Conservation (phyloP, 192 early-diverging fungal genomes). For the Coemansia sp. region DNA sequence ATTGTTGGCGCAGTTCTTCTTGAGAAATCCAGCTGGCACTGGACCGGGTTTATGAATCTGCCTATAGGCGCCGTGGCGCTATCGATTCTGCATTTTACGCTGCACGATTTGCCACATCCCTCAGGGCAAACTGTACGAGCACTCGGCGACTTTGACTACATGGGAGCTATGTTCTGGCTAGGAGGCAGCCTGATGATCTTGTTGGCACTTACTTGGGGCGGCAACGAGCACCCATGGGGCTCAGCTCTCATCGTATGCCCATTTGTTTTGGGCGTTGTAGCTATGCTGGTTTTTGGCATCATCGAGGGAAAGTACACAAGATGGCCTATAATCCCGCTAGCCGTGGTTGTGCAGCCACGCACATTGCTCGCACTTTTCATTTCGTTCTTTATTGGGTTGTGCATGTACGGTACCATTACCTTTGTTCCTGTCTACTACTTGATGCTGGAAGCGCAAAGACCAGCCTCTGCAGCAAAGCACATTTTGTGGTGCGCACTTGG, state of each 20-base stretch:
- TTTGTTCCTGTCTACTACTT: constrained; percentile 51
- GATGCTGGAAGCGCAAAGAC: constrained; percentile 21
- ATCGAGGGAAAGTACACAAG: constrained; percentile 61
- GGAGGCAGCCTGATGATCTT: constrained; percentile 56
- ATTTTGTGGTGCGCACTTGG: constrained; percentile 44
- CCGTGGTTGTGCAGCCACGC: constrained; percentile 25
- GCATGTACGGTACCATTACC: constrained; percentile 51
- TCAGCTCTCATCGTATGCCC: constrained; percentile 50
- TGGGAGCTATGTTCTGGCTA: constrained; percentile 55
- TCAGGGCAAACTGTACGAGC: constrained; percentile 46
- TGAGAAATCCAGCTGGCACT: constrained; percentile 60
- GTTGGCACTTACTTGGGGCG: constrained; percentile 58
- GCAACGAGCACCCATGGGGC: constrained; percentile 59
- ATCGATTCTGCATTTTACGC: constrained; percentile 54
- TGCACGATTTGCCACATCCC: constrained; percentile 57
- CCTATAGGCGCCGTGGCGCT: constrained; percentile 60
- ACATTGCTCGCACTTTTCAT: constrained; percentile 25
- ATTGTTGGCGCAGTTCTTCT: constrained; percentile 68
- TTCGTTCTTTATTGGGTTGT: constrained; percentile 42
- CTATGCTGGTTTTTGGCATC: constrained; percentile 43
- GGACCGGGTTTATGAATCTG: constrained; percentile 78
- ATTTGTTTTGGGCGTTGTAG: constrained; percentile 44
- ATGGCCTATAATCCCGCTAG: constrained; percentile 64
- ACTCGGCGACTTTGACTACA: constrained; percentile 59
- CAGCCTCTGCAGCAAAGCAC: constrained; percentile 22